A percentile compares a stretch with the other conserved stretches of the same genome.
These are phyloP conservation scores for Pyracantha coccinea DNA, from an alignment of 331 rosid genomes.

Conservation along the genomic window DNA sequence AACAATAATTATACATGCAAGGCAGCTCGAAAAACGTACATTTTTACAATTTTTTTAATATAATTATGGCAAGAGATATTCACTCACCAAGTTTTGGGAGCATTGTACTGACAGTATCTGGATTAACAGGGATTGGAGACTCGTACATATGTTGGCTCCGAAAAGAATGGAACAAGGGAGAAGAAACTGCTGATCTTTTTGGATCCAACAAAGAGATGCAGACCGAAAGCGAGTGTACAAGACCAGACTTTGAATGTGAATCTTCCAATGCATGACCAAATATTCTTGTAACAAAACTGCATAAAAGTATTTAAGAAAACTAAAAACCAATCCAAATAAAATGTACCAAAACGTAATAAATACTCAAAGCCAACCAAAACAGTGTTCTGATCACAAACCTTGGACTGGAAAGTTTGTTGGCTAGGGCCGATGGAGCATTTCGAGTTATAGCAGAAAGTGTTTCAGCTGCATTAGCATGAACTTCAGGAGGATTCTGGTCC, in stretches of 20 bases:
- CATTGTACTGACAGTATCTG: slow-evolving; percentile 86
- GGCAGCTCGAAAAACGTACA: not conserved
- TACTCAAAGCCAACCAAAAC: not conserved
- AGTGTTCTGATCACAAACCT: slow-evolving; percentile 45
- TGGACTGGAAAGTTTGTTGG: slow-evolving; percentile 84
- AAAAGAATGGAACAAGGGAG: slow-evolving; percentile 80
- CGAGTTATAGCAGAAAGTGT: slow-evolving; percentile 82
- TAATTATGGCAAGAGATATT: not conserved
- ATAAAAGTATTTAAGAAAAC: slow-evolving; percentile 1
- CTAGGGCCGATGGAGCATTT: slow-evolving; percentile 82
- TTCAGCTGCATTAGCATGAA: slow-evolving; percentile 91
- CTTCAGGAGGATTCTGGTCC: slow-evolving; percentile 86
- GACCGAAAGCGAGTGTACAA: slow-evolving; percentile 82
- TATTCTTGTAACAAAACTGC: slow-evolving; percentile 80
- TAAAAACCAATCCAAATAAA: not conserved
- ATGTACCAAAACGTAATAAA: not conserved
- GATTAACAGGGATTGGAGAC: slow-evolving; percentile 63
- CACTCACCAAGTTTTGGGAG: slow-evolving; percentile 76
- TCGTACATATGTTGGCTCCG: slow-evolving; percentile 87
- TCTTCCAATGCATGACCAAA: slow-evolving; percentile 84
- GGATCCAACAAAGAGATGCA: slow-evolving; percentile 98
- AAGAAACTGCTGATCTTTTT: slow-evolving; percentile 52
- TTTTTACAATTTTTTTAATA: not conserved
- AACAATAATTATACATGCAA: not conserved
- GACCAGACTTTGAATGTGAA: slow-evolving; percentile 71